phyloP scores from a whole-genome alignment of 73 alveolate genomes.

The Uronychia binucleata region DNA sequence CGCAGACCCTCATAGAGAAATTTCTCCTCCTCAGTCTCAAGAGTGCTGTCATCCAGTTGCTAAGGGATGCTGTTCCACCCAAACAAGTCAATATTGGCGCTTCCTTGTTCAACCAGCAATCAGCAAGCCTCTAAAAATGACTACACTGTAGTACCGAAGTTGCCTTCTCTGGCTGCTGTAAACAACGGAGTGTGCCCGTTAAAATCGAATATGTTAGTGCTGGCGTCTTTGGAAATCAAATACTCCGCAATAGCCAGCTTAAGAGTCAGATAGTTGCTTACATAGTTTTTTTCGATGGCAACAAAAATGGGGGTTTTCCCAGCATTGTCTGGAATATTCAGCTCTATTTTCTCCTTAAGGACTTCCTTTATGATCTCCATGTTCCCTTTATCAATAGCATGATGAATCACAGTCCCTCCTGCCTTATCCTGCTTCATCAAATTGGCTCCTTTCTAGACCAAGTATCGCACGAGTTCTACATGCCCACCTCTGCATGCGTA shows the following conservation, averaged over 20 bases:
- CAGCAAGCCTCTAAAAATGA: no score
- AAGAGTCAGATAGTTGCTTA: not conserved
- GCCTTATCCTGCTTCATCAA: slow-evolving; percentile 48
- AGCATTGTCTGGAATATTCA: slow-evolving; percentile 60
- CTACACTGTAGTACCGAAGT: no score
- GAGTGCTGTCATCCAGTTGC: slow-evolving; percentile 20
- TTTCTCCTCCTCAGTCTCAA: slow-evolving; percentile 51
- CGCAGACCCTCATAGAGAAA: slow-evolving; percentile 44
- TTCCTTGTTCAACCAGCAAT: slow-evolving; percentile 24
- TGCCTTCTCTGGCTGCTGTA: slow-evolving; percentile 63
- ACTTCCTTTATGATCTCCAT: slow-evolving; percentile 18
- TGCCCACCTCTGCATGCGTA: slow-evolving; percentile 66
- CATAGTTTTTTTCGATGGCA: slow-evolving; percentile 45
- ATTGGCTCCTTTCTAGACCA: slow-evolving; percentile 43
- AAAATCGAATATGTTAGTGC: slow-evolving; percentile 34
- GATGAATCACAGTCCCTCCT: slow-evolving; percentile 67
- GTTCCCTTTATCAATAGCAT: slow-evolving; percentile 61
- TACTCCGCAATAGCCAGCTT: not conserved
- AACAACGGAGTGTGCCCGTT: slow-evolving; percentile 64
- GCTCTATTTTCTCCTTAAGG: slow-evolving; percentile 30
- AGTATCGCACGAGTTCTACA: slow-evolving; percentile 33
- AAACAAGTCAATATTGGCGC: slow-evolving; percentile 26
- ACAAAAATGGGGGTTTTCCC: slow-evolving; percentile 65
- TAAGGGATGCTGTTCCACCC: slow-evolving; percentile 17
- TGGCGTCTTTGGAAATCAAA: slow-evolving; percentile 21